These are phyloP conservation scores for Solanum chilense DNA, from an alignment of 257 asterid genomes.

Conservation along the genomic window DNA sequence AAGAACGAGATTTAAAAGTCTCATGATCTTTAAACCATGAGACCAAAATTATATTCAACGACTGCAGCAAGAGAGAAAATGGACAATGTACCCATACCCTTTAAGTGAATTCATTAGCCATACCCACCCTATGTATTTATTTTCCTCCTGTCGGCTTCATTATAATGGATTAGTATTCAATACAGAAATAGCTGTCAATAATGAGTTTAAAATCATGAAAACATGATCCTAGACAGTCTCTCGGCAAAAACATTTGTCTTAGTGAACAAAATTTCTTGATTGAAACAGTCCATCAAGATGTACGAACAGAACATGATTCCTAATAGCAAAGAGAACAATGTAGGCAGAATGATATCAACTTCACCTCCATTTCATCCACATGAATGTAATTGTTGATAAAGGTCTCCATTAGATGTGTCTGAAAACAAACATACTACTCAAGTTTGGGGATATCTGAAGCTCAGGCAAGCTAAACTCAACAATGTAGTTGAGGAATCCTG, in stretches of 20 bases:
- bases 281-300: background rate
- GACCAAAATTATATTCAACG: background rate
- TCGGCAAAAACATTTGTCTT: background rate
- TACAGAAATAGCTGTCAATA: background rate
- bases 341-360: background rate
- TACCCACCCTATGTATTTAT: background rate
- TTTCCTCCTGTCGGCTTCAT: background rate
- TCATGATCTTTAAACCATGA: background rate
- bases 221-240: background rate
- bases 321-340: background rate
- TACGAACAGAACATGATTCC: background rate
- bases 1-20: background rate
- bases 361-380: background rate
- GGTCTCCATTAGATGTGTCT: background rate
- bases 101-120: background rate
- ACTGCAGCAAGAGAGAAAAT: background rate
- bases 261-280: background rate
- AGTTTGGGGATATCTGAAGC: background rate
- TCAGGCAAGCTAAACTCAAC: background rate
- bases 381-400: background rate
- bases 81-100: background rate
- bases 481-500: background rate
- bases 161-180: background rate
- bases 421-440: background rate
- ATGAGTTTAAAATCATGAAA: background rate